A percentile compares a stretch with the other conserved stretches of the same genome.
Conservation (phyloP, 2,329 filamentous ascomycete genomes). For the Fusarium equiseti region DNA sequence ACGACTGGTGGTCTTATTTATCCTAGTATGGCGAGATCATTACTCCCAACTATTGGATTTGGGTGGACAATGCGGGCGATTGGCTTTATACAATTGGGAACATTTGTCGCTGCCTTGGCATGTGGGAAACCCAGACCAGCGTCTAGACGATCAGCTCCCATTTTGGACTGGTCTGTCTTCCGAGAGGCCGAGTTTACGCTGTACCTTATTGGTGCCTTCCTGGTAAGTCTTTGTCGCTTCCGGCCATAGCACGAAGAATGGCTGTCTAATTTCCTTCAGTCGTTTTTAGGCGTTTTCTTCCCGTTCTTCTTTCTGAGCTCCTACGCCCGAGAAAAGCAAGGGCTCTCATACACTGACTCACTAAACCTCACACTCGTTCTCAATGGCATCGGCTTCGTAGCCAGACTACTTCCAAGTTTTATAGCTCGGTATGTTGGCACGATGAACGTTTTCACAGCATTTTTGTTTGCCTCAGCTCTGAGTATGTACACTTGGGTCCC, state of each 20-base stretch:
- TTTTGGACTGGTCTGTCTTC: constrained; percentile 5
- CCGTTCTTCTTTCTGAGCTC: neutral
- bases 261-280: neutral
- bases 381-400: neutral
- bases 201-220: neutral
- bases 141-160: neutral
- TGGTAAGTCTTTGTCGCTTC: neutral
- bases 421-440: neutral
- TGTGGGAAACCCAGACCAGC: neutral
- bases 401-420: neutral
- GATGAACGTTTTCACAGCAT: neutral
- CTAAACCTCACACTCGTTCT: neutral
- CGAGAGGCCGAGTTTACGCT: neutral
- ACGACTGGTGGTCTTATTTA: constrained; percentile 8
- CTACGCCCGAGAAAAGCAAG: neutral
- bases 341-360: neutral
- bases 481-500: neutral
- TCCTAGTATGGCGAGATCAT: neutral
- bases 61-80: constrained; percentile 1
- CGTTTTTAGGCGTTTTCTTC: neutral
- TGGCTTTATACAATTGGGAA: neutral
- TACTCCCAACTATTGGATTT: neutral
- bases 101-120: neutral
- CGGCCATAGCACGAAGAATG: neutral
- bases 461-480: neutral